Conservation (phyloP, 2,329 filamentous ascomycete species). For the Xylariaceae sp. region DNA sequence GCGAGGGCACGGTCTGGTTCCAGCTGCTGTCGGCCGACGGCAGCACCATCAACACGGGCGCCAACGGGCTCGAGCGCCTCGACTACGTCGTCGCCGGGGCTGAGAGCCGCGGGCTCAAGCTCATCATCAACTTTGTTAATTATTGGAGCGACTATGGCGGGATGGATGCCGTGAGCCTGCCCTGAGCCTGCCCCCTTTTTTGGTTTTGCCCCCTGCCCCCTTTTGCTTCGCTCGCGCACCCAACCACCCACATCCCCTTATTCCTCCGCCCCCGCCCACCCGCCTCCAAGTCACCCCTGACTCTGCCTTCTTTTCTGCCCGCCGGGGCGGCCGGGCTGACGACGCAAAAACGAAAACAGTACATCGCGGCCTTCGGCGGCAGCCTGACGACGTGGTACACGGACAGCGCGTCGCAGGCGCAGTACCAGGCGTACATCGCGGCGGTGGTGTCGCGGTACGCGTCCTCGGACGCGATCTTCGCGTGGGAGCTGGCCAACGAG, state of each 20-base stretch:
- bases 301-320: neutral
- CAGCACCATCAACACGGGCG: conserved; percentile 55
- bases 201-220: neutral
- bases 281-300: neutral
- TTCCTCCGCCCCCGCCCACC: neutral
- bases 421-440: conserved; percentile 47
- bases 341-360: no score
- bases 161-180: conserved; percentile 41
- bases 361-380: conserved; percentile 50
- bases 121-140: conserved; percentile 61
- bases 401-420: conserved; percentile 40
- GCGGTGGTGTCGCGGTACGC: conserved; percentile 42
- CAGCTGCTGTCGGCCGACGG: conserved; percentile 43
- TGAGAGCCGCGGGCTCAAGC: conserved; percentile 51
- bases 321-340: no score
- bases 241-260: neutral
- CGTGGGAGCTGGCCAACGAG: conserved; percentile 49
- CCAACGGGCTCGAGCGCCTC: conserved; percentile 55
- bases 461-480: conserved; percentile 39
- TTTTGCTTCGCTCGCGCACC: neutral
- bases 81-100: conserved; percentile 57
- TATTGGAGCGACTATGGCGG: conserved; percentile 65
- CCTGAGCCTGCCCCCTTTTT: conserved; percentile 1
- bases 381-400: conserved; percentile 49
- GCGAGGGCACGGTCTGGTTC: conserved; percentile 38